Evolutionary conservation across 768 basidiomycete genomes (phyloP), one percentile per base, ranked within the genome.

Genomic region (Podaxis sp.): DNA sequence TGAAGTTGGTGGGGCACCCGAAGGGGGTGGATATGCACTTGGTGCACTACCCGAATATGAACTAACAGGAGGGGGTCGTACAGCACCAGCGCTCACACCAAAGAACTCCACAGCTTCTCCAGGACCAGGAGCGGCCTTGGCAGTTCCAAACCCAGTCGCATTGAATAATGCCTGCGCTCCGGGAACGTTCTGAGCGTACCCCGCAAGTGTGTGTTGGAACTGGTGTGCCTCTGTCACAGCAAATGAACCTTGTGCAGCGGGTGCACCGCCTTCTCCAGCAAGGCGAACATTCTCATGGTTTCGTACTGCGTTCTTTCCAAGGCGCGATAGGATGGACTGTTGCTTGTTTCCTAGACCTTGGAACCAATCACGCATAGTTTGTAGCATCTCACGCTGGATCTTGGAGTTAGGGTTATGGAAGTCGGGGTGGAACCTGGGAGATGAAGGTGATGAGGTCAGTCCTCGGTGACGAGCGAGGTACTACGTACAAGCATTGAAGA

Each of bases 371-470:
- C 73, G 76, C 84, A 94, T 82, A 67, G 79, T 84, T 64, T 84
- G 82, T 64, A 91, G 71, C 91, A 95, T 93, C 67, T 90, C 85
- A 58, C 83, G 80, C 72, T 94, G 92, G 36, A 93, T 78, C 63
- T 82, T 80, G 1, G 88, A 90, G 65, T 77, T 73, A 36, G 73
- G 69, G 70, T 87, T 81, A 71, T 88, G 86, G 80, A 93, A 95
- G 65, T 91, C 88, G 15, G 93, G 92, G 72, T 95, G 92, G 81
- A 94, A 93, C 24, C 91, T 91, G 49, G 40, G 12, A 24, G 6
- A 50, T 8, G 15, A 50, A 36, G 30, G 38, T 17, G 58, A 44
- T 40, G 37, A 53, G 17, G 41, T 20, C 12, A 54, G 22, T 52
- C 53, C 4, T 15, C 2, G n/a, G 56, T n/a, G 46, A 37, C 12